These are phyloP conservation scores for Lepidium campestre DNA, from an alignment of 441 rosid genomes.

Conservation along the genomic window DNA sequence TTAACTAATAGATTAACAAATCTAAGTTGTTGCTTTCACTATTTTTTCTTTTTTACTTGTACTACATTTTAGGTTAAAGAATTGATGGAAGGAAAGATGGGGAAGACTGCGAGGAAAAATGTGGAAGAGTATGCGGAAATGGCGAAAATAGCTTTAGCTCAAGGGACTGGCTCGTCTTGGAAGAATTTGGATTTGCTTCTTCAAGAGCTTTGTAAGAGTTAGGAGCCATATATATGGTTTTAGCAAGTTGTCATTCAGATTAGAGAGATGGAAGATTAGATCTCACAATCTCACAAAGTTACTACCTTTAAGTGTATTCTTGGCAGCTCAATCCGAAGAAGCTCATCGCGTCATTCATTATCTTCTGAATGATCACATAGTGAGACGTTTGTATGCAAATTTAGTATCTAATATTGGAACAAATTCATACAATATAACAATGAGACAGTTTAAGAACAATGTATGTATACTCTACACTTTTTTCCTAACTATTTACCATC, in stretches of 20 bases:
- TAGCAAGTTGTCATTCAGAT: background rate
- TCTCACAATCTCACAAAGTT: background rate
- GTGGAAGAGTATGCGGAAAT: conserved; percentile 30
- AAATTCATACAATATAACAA: background rate
- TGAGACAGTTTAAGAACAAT: background rate
- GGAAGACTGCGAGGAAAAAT: conserved; percentile 35
- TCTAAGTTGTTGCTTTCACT: background rate
- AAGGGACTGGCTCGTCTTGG: conserved; percentile 61
- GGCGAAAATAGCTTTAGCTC: conserved; percentile 45
- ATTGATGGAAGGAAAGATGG: conserved; percentile 56
- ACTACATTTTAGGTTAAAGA: conserved; percentile 27
- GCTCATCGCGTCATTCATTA: background rate
- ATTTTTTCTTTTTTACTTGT: background rate
- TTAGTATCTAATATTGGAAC: background rate
- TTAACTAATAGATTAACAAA: background rate
- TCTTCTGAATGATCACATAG: background rate
- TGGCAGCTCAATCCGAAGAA: background rate
- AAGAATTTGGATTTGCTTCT: conserved; percentile 34
- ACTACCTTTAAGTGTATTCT: background rate
- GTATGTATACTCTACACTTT: conserved; percentile 9
- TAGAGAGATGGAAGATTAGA: background rate
- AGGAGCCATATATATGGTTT: background rate
- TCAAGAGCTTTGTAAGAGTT: conserved; percentile 17
- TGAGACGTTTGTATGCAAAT: background rate
- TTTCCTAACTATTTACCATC: conserved; percentile 25